These are phyloP conservation scores for Amanita fuliginea DNA, from an alignment of 768 basidiomycete genomes.

Conservation along the genomic window DNA sequence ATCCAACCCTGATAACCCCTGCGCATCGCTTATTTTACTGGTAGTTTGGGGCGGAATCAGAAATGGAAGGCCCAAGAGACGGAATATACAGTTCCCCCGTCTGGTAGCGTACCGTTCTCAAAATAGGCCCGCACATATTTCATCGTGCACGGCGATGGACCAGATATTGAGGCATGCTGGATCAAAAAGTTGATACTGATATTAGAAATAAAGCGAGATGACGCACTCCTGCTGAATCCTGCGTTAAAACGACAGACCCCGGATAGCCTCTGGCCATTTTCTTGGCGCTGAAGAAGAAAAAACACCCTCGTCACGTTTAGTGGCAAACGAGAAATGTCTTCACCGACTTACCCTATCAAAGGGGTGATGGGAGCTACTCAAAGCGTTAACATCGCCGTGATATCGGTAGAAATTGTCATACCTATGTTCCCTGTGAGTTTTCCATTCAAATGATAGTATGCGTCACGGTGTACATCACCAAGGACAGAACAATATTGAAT, in stretches of 20 bases:
- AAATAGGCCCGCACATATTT: conserved; percentile 11
- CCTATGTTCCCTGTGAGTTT: conserved; percentile 8
- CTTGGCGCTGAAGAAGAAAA: conserved; percentile 10
- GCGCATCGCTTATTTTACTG: no score
- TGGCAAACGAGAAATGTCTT: not conserved
- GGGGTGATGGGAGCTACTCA: conserved; percentile 12
- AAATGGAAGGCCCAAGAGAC: conserved; percentile 4
- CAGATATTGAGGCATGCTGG: conserved; percentile 12
- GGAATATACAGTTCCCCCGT: conserved; percentile 9
- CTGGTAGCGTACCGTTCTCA: conserved; percentile 11
- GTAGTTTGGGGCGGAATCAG: no score
- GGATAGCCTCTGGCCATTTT: conserved; percentile 12
- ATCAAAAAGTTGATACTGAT: not conserved
- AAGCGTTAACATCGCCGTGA: not conserved
- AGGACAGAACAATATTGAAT: no score
- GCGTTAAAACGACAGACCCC: conserved; percentile 12
- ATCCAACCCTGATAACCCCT: no score
- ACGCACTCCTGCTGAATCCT: not conserved
- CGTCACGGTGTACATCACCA: no score
- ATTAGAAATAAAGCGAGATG: not conserved
- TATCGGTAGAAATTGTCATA: not conserved
- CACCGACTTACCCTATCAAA: conserved; percentile 6
- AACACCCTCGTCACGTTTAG: no score
- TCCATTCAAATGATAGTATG: conserved; percentile 10
- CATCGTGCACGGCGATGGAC: conserved; percentile 10